These are phyloP conservation scores for Maudiozyma turicensis DNA, from an alignment of 805 yeast genomes.

Conservation along the genomic window DNA sequence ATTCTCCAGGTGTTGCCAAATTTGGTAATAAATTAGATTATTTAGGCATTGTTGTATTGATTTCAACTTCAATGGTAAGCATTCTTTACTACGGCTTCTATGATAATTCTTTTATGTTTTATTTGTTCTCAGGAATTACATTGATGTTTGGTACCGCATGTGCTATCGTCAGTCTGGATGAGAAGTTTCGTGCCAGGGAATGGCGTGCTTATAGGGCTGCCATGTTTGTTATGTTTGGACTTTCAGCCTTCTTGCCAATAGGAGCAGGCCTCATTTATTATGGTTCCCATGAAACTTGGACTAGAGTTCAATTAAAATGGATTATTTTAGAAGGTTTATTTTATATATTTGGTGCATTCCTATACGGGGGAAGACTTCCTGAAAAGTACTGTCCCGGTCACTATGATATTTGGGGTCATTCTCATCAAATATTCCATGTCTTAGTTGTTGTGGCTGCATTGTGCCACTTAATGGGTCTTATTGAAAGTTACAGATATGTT, in stretches of 20 bases:
- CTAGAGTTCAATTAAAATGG: slow-evolving; percentile 51
- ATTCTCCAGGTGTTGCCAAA: slow-evolving; percentile 43
- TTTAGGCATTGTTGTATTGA: slow-evolving; percentile 60
- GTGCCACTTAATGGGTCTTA: slow-evolving; percentile 60
- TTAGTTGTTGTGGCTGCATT: slow-evolving; percentile 68
- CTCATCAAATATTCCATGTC: slow-evolving; percentile 78
- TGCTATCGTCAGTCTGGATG: slow-evolving; percentile 50
- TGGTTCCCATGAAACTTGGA: slow-evolving; percentile 41
- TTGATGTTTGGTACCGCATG: slow-evolving; percentile 50
- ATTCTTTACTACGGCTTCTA: slow-evolving; percentile 39
- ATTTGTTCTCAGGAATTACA: slow-evolving; percentile 37
- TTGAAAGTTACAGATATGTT: slow-evolving; percentile 43
- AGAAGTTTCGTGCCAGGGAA: slow-evolving; percentile 54
- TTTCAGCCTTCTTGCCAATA: slow-evolving; percentile 68
- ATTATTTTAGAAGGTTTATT: slow-evolving; percentile 60
- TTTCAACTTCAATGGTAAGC: slow-evolving; percentile 51
- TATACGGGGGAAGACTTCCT: slow-evolving; percentile 74
- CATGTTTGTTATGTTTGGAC: slow-evolving; percentile 73
- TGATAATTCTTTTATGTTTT: slow-evolving; percentile 33
- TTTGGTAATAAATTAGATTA: slow-evolving; percentile 68
- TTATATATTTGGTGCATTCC: slow-evolving; percentile 68
- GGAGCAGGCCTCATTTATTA: slow-evolving; percentile 38
- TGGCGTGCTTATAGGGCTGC: slow-evolving; percentile 72
- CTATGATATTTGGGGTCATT: slow-evolving; percentile 65
- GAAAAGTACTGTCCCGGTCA: slow-evolving; percentile 56